Evolutionary conservation across 1,284 basidiomycete species (phyloP), one percentile per base, ranked within the genome.

Genomic region (Inonotus obliquus): DNA sequence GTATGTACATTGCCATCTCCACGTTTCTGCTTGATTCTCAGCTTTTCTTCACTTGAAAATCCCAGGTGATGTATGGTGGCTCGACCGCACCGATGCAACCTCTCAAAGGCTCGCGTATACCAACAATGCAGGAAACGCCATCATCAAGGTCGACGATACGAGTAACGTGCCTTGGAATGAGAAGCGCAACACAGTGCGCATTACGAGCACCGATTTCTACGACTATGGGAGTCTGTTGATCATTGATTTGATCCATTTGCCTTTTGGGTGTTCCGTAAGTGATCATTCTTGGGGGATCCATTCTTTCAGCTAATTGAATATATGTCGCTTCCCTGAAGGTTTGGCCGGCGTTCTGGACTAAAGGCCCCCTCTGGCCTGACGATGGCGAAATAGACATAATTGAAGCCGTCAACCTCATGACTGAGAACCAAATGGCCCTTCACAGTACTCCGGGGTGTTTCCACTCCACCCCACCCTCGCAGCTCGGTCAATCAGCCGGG

Each of bases 191-290:
- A 80, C 84, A 5, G 83, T 87, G 11, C 79, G 83, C 1, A 74
- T 86, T 37, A 84, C 82, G 2, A 77, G 80, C 14, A 71, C 77
- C 48, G 80, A 83, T 54, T 71, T 70, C 1, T 85, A 83, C 67
- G 76, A 77, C 17, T 65, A 83, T 11, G 86, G 86, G 5, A 81
- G 78, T 38, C 71, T 89, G 19, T 82, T 81, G 78, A 75, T 88
- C 10, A 75, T 86, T 44, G 87, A 89, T 68, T 74, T 80, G 1
- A 68, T 79, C 5, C 85, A 88, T 70, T 69, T 87, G 57, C 86
- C 86, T 0, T 85, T 75, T 62, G 87, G 87, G 4, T 89, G 87
- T 68, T 86, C 85, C 9, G 87, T 86, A 64, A 65, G 76, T 72
- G n/a, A 4, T 3, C 4, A 32, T 41, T 41, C 39, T 5, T 27